Evolutionary conservation across 129 eudicot species (phyloP).

Genomic region (Ambrosia artemisiifolia): DNA sequence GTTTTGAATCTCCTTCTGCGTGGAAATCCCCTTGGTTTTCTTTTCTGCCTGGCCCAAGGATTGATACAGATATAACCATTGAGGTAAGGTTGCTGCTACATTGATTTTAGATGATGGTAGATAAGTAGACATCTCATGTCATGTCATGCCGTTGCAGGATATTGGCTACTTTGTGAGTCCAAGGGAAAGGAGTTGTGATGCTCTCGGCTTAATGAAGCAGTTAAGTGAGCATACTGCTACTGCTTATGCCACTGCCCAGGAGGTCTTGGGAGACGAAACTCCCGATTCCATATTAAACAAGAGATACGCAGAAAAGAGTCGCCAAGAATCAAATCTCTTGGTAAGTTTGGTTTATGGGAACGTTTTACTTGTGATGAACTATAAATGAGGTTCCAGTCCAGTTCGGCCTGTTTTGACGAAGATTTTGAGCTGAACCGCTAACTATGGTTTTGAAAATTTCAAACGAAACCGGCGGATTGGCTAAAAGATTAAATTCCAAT

Average conservation of each 20-base stretch:
- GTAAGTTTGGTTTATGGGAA: conserved; percentile 29
- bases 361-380: background rate
- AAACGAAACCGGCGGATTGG: too few species aligned
- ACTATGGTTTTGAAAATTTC: too few species aligned
- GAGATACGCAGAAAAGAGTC: conserved; percentile 36
- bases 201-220: conserved; percentile 84
- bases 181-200: conserved; percentile 71
- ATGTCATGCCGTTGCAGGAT: conserved; percentile 46
- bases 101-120: background rate
- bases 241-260: conserved; percentile 79
- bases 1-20: conserved; percentile 91
- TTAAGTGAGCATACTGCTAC: conserved; percentile 76
- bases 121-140: background rate
- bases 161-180: conserved; percentile 84
- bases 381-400: background rate
- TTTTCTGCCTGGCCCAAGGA: conserved; percentile 68
- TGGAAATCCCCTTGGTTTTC: conserved; percentile 99
- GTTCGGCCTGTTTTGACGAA: background rate
- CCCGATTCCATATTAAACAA: conserved; percentile 67
- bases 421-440: too few species aligned
- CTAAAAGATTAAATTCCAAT: too few species aligned
- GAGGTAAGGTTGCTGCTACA: conserved; percentile 44
- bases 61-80: conserved; percentile 76
- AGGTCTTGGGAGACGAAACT: conserved; percentile 84
- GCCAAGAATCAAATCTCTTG: conserved; percentile 45